Conservation (phyloP, 2,329 filamentous ascomycete genomes). For the Basipetospora chlamydospora region DNA sequence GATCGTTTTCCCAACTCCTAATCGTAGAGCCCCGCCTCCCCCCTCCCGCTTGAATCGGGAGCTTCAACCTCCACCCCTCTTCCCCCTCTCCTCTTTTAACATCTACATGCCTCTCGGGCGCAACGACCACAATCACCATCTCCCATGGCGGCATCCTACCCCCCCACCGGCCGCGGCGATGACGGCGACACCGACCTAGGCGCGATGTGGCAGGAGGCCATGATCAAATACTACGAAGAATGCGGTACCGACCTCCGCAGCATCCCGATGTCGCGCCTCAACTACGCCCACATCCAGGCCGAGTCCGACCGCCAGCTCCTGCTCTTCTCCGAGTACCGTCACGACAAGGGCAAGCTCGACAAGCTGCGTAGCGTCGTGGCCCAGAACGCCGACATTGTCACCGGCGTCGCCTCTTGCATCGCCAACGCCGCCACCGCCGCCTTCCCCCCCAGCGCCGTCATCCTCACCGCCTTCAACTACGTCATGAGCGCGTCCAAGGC, state of each 20-base stretch:
- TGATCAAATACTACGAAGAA: slow-evolving; percentile 18
- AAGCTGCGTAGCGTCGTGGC: slow-evolving; percentile 16
- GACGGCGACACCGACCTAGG: slow-evolving; percentile 15
- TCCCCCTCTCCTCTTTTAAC: too few relatives aligned
- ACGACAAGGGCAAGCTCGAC: slow-evolving; percentile 19
- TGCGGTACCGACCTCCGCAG: slow-evolving; percentile 17
- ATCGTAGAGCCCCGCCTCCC: too few relatives aligned
- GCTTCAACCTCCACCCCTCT: too few relatives aligned
- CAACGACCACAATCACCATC: not conserved
- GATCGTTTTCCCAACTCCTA: too few relatives aligned
- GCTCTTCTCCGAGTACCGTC: slow-evolving; percentile 18
- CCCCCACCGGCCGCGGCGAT: too few relatives aligned
- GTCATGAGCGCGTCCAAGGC: slow-evolving; percentile 16
- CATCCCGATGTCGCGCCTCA: slow-evolving; percentile 15
- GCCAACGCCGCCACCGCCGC: slow-evolving; percentile 15
- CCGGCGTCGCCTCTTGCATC: slow-evolving; percentile 16
- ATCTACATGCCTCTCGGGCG: too few relatives aligned
- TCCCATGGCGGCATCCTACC: slow-evolving; percentile 8
- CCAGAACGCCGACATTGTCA: slow-evolving; percentile 15
- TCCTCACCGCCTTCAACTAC: slow-evolving; percentile 19
- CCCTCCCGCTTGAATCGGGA: too few relatives aligned
- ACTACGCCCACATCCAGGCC: slow-evolving; percentile 13
- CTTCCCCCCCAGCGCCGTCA: slow-evolving; percentile 18
- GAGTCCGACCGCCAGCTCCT: slow-evolving; percentile 14
- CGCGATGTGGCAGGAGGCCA: slow-evolving; percentile 16